Evolutionary conservation across 2,329 filamentous ascomycete species (phyloP).

Genomic region (Calcarisporium arbuscula): DNA sequence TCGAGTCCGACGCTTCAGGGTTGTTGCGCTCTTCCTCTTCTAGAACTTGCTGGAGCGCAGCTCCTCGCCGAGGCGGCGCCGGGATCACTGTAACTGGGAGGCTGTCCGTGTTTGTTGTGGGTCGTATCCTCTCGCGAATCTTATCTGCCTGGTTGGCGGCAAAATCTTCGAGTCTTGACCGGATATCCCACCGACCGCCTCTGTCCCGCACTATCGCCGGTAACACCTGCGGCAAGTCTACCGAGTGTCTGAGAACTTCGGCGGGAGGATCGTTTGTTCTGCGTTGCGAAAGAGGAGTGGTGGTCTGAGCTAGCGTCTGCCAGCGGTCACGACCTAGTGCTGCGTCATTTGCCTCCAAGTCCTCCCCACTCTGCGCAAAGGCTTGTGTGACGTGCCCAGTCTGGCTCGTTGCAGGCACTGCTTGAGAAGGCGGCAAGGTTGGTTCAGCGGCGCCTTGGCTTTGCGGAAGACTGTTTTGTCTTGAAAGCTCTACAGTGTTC

Average conservation of each 20-base stretch:
- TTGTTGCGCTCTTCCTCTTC: constrained; percentile 38
- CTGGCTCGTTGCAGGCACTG: constrained; percentile 10
- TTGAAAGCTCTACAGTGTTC: constrained; percentile 24
- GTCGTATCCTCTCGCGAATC: constrained; percentile 48
- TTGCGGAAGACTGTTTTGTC: constrained; percentile 26
- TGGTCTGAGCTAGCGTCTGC: constrained; percentile 17
- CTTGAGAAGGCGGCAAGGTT: constrained; percentile 14
- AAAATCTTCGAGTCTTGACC: constrained; percentile 53
- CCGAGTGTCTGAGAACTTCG: constrained; percentile 4
- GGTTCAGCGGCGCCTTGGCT: constrained; percentile 20
- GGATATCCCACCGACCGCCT: constrained; percentile 47
- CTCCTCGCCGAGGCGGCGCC: constrained; percentile 52
- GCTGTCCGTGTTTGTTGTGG: constrained; percentile 46
- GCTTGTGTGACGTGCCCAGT: constrained; percentile 15
- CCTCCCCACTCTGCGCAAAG: constrained; percentile 11
- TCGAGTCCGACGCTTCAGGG: constrained; percentile 7
- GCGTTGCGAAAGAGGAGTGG: neutral
- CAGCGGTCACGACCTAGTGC: constrained; percentile 19
- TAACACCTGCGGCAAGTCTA: neutral
- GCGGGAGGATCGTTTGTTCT: neutral
- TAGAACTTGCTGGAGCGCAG: constrained; percentile 48
- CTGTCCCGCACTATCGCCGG: constrained; percentile 12
- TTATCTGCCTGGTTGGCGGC: constrained; percentile 55
- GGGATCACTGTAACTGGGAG: constrained; percentile 56
- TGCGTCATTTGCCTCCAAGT: constrained; percentile 21